A percentile compares a stretch with the other conserved stretches of the same genome.
These are phyloP conservation scores for Boletus vermiculosoides DNA, from an alignment of 768 basidiomycete species.

Conservation along the genomic window DNA sequence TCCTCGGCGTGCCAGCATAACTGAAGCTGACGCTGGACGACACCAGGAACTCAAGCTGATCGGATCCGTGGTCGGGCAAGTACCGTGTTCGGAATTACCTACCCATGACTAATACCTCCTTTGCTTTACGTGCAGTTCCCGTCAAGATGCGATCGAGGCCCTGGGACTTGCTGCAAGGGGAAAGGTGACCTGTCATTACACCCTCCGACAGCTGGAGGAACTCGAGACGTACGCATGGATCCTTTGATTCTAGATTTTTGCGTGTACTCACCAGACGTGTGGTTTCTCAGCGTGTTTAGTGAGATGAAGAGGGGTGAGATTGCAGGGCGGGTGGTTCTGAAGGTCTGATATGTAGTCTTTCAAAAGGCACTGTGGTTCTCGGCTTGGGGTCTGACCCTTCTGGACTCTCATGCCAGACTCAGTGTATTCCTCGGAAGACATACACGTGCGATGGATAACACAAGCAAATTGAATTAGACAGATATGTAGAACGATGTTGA, in stretches of 20 bases:
- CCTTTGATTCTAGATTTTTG: neutral
- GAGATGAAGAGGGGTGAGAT: conserved; percentile 20
- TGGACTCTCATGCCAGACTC: neutral
- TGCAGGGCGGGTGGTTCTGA: conserved; percentile 21
- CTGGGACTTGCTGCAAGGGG: conserved; percentile 42
- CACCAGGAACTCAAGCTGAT: conserved; percentile 24
- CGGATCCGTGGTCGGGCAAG: conserved; percentile 23
- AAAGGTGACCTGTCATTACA: conserved; percentile 37
- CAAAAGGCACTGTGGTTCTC: too few species aligned
- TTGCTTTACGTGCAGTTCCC: conserved; percentile 23
- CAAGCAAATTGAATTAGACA: neutral
- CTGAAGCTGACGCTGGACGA: neutral
- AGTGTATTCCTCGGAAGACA: neutral
- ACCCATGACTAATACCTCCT: neutral
- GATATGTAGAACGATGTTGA: too few species aligned
- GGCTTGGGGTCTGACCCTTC: too few species aligned
- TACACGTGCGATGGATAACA: neutral
- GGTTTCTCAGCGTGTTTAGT: conserved; percentile 15
- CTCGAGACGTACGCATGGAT: conserved; percentile 23
- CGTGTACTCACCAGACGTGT: neutral
- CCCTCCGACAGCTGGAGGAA: conserved; percentile 26
- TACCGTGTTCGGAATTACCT: neutral
- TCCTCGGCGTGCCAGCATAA: neutral
- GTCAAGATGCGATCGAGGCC: conserved; percentile 49
- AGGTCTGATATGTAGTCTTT: conserved; percentile 10